Evolutionary conservation across 1,284 basidiomycete genomes (phyloP), one percentile per base, ranked within the genome.

Genomic region (Boletus smithii): DNA sequence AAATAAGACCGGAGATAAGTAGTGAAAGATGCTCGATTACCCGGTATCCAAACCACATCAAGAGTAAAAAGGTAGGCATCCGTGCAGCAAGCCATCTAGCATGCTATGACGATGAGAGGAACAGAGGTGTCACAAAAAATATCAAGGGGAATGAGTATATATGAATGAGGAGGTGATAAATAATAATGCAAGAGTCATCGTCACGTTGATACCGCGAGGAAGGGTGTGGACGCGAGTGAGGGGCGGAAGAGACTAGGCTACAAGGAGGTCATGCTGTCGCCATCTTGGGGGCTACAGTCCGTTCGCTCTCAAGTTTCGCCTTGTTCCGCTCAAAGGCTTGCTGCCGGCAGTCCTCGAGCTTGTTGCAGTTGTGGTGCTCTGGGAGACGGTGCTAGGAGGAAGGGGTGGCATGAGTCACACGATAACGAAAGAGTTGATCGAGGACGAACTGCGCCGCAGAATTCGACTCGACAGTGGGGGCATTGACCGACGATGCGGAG

Each of bases 261-360:
- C 26, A 39, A 32, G 39, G 53, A 53, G 23, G 46, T 75, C 73
- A 91, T 66, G 84, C 85, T 42, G 80, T 83, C 49, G 84, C 81
- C 77, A 92, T 83, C 82, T 91, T 91, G 61, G 83, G 73, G 30
- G 84, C 83, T 27, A 88, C 83, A n/a, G 89, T 91, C 68, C 85
- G 80, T 70, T 92, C 89, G 56, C 81, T 81, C 75, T 91, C 89
- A 50, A 92, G 73, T 73, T 88, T 88, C 46, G 74, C 76, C 79
- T 91, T 91, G 74, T 91, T 91, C 62, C 80, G 77, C 58, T 90
- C 81, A 64, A 91, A 91, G 11, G 90, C 89, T 66, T 88, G 84
- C 66, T 89, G 84, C 56, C 83, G 73, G 69, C 89, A 91, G 64
- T 83, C 82, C 64, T 87, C 83, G 51, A 92, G 71, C 53, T 89